These are phyloP conservation scores for Peniophora sp. DNA, from an alignment of 1,284 basidiomycete genomes.

Conservation along the genomic window DNA sequence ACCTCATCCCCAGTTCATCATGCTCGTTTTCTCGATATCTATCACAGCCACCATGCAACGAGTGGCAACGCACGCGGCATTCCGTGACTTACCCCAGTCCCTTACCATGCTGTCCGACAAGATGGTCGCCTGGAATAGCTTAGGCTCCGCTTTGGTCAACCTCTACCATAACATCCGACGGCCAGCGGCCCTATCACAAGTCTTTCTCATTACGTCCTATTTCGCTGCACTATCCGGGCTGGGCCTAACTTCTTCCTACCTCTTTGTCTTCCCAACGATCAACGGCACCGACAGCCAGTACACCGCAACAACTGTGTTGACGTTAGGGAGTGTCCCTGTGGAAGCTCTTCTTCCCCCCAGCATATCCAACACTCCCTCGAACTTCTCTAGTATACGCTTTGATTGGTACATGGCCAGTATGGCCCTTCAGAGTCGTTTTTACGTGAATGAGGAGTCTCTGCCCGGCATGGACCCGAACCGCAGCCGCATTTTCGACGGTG, in stretches of 20 bases:
- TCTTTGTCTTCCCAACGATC: not conserved
- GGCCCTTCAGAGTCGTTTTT: not conserved
- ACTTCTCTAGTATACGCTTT: not conserved
- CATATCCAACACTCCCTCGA: not conserved
- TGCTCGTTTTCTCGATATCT: not conserved
- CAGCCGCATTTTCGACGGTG: not conserved
- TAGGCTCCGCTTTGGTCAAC: not conserved
- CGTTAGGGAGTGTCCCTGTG: not conserved
- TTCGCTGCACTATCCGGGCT: not conserved
- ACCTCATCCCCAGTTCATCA: not conserved
- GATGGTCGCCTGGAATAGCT: not conserved
- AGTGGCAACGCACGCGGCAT: not conserved
- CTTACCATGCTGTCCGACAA: not conserved
- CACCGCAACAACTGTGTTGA: not conserved
- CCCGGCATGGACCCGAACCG: not conserved
- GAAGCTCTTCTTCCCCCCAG: not conserved
- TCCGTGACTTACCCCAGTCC: not conserved
- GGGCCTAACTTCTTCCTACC: not conserved
- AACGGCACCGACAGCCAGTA: not conserved
- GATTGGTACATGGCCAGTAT: not conserved
- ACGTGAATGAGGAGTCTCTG: too few species aligned
- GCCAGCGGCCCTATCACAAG: not conserved
- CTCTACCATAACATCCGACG: not conserved
- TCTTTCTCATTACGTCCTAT: not conserved
- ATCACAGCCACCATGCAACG: not conserved